Evolutionary conservation across 495 filamentous ascomycete species (phyloP).

Genomic region (Astrothelium macrocarpum): DNA sequence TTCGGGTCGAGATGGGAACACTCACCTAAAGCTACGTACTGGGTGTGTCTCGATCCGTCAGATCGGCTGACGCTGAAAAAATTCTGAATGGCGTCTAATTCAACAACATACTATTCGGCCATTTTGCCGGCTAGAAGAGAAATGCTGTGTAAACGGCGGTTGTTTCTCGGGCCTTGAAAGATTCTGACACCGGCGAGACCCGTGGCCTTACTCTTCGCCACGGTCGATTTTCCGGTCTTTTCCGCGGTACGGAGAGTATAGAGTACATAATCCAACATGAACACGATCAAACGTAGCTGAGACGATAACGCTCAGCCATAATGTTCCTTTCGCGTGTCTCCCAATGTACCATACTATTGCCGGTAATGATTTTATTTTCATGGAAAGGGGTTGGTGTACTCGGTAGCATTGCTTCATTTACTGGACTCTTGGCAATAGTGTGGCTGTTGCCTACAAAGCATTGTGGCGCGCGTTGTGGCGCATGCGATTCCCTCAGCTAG

Average conservation of each 20-base stretch:
- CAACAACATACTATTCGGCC: neutral
- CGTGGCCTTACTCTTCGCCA: neutral
- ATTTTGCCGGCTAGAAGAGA: neutral
- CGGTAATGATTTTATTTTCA: neutral
- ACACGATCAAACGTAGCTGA: neutral
- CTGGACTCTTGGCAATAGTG: neutral
- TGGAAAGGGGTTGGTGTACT: neutral
- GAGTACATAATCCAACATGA: neutral
- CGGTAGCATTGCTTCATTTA: neutral
- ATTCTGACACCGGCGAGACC: neutral
- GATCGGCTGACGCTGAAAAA: neutral
- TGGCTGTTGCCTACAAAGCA: neutral
- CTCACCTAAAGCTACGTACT: no score
- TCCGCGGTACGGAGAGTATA: neutral
- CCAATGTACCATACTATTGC: neutral
- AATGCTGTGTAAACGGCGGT: neutral
- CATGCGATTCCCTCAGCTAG: neutral
- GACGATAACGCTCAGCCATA: neutral
- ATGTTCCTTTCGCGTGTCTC: neutral
- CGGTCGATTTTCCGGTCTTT: conserved; percentile 2
- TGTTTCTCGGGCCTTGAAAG: neutral
- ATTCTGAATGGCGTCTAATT: neutral
- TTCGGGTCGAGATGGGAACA: no score
- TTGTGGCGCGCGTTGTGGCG: conserved; percentile 3
- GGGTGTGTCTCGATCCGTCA: neutral